Base-by-base conservation (phyloP, 441 rosid species). In the Pelargonium cotyledonis region DNA sequence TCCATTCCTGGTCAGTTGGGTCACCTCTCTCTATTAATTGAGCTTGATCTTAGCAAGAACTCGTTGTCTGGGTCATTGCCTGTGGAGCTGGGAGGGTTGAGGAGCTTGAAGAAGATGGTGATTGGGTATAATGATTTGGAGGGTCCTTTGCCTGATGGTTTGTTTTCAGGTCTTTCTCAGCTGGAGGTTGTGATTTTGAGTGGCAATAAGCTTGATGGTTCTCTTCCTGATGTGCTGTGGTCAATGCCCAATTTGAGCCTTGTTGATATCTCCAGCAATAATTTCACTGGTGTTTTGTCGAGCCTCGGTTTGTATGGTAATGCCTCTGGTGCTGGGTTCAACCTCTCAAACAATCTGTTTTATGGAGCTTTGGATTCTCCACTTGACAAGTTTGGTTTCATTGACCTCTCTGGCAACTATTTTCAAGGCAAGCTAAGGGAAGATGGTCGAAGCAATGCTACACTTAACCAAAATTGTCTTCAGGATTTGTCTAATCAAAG, bases 1-100 rank as follows among this genome's bases (percentile, higher is more conserved):
- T 67, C 86, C 3, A 73, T 90, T 72, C 97, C 98, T 66, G 72
- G 87, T 35, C 80, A 86, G 80, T 83, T 95, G 1, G 89, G 94
- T 2, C 73, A 82, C 68, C 95, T 91, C 26, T 65, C 68, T 53
- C 79, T 70, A 73, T 84, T 95, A 74, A 82, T 82, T 73, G 84
- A 80, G 73, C 88, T 92, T 80, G 99, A 95, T 87, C 91, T 95
- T 71, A 88, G 95, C 82, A 76, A 79, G 77, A 95, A 92, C 78
- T 76, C 80, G 0, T 78, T 95, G 73, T 82, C 89, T 49, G 96
- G 99, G 29, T 80, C 88, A 38, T 74, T 92, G 76, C 92, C 97
- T 15, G 76, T n/a, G 14, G 91, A 91, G 19, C 75, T 89, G 70
- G 70, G 83, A 65, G 85, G 85, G 46, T 65, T 91, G 63, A 79